A percentile compares a stretch with the other conserved stretches of the same genome.
These are phyloP conservation scores for Exophiala aquamarina DNA, from an alignment of 2,329 filamentous ascomycete genomes.

Conservation along the genomic window DNA sequence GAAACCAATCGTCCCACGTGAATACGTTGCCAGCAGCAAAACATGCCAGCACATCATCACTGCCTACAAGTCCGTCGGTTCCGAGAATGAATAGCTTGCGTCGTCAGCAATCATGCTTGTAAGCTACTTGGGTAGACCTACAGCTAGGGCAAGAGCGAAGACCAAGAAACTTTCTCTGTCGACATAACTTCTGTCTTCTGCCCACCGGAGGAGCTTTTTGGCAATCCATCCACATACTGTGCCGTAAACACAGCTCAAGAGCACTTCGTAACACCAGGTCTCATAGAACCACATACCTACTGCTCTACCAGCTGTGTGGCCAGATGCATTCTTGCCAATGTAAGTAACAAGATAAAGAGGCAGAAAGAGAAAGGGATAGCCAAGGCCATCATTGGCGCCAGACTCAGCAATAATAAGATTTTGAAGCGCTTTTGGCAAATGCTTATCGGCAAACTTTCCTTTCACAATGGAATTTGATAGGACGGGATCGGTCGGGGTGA, in stretches of 20 bases:
- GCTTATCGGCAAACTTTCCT: slow-evolving; percentile 88
- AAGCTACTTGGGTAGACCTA: no score
- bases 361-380: slow-evolving; percentile 85
- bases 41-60: slow-evolving; percentile 85
- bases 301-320: slow-evolving; percentile 64
- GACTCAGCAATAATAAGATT: slow-evolving; percentile 79
- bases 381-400: slow-evolving; percentile 84
- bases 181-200: slow-evolving; percentile 76
- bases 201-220: slow-evolving; percentile 80
- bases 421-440: slow-evolving; percentile 79
- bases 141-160: slow-evolving; percentile 78
- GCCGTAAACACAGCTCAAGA: slow-evolving; percentile 77
- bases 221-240: slow-evolving; percentile 75
- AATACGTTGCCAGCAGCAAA: slow-evolving; percentile 91
- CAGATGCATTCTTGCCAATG: slow-evolving; percentile 49
- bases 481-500: slow-evolving; percentile 90
- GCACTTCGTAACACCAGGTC: slow-evolving; percentile 79
- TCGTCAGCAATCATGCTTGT: no score
- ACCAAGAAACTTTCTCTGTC: slow-evolving; percentile 86
- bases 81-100: slow-evolving; percentile 86
- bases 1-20: slow-evolving; percentile 70
- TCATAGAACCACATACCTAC: slow-evolving; percentile 82
- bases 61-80: slow-evolving; percentile 82
- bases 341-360: slow-evolving; percentile 83
- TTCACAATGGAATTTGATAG: slow-evolving; percentile 89